Conservation (phyloP, 2,329 filamentous ascomycete genomes). For the Colletotrichum plurivorum region DNA sequence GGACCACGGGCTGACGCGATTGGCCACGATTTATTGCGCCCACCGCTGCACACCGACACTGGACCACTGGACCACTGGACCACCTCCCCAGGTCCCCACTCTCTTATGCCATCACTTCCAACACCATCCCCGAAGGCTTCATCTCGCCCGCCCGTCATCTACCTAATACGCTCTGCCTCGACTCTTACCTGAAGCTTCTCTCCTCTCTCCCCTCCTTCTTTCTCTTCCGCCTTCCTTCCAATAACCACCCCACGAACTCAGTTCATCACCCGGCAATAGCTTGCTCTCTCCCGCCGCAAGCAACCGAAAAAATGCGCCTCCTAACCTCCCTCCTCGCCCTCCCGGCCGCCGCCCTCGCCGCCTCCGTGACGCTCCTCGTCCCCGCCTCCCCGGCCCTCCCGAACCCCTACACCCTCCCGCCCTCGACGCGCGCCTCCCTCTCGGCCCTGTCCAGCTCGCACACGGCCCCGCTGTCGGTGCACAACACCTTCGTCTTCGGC, state of each 20-base stretch:
- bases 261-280: not conserved
- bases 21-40: conserved; percentile 15
- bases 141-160: conserved; percentile 10
- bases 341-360: conserved; percentile 50
- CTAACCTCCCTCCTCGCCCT: conserved; percentile 51
- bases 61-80: not conserved
- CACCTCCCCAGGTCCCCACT: not conserved
- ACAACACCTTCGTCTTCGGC: conserved; percentile 82
- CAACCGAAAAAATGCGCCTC: conserved; percentile 52
- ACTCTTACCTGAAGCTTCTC: not conserved
- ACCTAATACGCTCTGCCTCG: not conserved
- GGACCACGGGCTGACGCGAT: conserved; percentile 26
- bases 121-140: conserved; percentile 12
- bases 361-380: conserved; percentile 63
- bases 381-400: conserved; percentile 55
- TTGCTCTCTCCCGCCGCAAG: conserved; percentile 13
- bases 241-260: too few species aligned
- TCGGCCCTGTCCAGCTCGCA: conserved; percentile 55
- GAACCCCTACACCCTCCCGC: conserved; percentile 69
- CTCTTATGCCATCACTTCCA: not conserved
- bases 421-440: conserved; percentile 76
- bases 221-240: not conserved
- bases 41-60: conserved; percentile 1
- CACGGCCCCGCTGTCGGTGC: conserved; percentile 74
- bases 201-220: conserved; percentile 11